Percentiles rank a stretch among this genome's conserved stretches.
These are phyloP conservation scores for Lactifluus subvellereus DNA, from an alignment of 768 basidiomycete genomes.

Conservation along the genomic window DNA sequence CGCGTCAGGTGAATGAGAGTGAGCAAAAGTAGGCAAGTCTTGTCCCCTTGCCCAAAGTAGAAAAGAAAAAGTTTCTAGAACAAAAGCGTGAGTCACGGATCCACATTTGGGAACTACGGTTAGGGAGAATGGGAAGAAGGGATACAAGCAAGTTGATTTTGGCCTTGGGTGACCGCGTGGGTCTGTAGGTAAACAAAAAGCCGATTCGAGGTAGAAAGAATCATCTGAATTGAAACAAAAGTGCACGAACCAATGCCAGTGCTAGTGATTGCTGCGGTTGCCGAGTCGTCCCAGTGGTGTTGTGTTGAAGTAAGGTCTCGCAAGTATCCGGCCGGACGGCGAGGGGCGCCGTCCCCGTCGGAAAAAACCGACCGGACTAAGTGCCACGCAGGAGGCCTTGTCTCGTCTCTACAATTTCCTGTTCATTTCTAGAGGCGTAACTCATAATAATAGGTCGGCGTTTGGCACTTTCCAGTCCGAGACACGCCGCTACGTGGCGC, in stretches of 20 bases:
- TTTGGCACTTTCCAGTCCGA: background rate
- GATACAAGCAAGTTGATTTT: background rate
- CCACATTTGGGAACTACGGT: background rate
- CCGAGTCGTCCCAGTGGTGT: background rate
- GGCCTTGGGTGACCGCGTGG: background rate
- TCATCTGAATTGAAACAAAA: background rate
- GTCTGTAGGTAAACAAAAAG: background rate
- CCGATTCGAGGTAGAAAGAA: background rate
- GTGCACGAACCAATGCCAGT: background rate
- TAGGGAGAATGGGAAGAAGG: background rate
- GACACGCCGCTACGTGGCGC: background rate
- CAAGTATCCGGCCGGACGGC: background rate
- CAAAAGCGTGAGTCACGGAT: background rate
- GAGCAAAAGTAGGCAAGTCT: background rate
- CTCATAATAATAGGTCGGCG: background rate
- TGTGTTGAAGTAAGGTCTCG: background rate
- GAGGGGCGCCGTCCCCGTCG: background rate
- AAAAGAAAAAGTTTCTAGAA: background rate
- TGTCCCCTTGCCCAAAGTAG: background rate
- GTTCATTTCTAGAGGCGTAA: background rate
- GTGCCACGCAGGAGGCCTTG: background rate
- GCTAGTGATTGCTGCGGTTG: background rate
- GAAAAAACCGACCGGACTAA: background rate
- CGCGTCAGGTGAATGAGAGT: too few relatives aligned
- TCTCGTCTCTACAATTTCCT: background rate